Evolutionary conservation across 768 basidiomycete genomes (phyloP).

Genomic region (Cyclocybe aegerita): DNA sequence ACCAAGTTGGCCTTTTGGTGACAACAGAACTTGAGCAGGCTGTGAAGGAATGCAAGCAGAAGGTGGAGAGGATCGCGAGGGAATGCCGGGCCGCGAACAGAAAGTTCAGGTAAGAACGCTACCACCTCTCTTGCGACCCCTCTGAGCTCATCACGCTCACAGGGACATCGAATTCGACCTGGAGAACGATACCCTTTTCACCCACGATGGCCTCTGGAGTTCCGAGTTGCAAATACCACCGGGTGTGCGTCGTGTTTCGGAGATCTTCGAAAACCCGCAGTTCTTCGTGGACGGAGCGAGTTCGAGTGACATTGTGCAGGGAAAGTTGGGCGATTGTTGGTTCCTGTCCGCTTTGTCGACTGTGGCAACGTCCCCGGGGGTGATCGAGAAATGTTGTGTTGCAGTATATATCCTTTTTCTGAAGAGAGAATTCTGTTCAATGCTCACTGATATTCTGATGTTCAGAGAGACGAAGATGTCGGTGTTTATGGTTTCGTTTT

Average conservation of each 20-base stretch:
- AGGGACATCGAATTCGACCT: constrained; percentile 55
- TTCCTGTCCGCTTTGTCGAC: constrained; percentile 51
- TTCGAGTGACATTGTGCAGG: constrained; percentile 49
- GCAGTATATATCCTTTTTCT: constrained; percentile 20
- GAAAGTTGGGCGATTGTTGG: constrained; percentile 51
- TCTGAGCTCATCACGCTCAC: neutral
- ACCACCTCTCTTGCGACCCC: neutral
- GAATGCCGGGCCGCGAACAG: constrained; percentile 43
- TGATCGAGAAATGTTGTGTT: constrained; percentile 52
- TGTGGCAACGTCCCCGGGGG: constrained; percentile 36
- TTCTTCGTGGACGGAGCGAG: constrained; percentile 33
- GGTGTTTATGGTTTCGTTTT: constrained; percentile 56
- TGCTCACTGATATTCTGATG: neutral
- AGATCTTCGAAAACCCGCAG: constrained; percentile 49
- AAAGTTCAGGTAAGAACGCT: constrained; percentile 45
- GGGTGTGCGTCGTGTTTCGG: constrained; percentile 43
- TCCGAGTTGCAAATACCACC: constrained; percentile 21
- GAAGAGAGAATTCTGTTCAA: neutral
- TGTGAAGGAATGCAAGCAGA: constrained; percentile 36
- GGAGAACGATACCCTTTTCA: constrained; percentile 36
- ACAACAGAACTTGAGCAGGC: constrained; percentile 48
- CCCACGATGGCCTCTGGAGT: constrained; percentile 36
- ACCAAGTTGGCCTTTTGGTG: constrained; percentile 41
- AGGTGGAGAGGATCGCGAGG: constrained; percentile 40
- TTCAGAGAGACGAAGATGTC: constrained; percentile 41